Evolutionary conservation across 2,329 filamentous ascomycete species (phyloP).

Genomic region (Zalaria obscura): DNA sequence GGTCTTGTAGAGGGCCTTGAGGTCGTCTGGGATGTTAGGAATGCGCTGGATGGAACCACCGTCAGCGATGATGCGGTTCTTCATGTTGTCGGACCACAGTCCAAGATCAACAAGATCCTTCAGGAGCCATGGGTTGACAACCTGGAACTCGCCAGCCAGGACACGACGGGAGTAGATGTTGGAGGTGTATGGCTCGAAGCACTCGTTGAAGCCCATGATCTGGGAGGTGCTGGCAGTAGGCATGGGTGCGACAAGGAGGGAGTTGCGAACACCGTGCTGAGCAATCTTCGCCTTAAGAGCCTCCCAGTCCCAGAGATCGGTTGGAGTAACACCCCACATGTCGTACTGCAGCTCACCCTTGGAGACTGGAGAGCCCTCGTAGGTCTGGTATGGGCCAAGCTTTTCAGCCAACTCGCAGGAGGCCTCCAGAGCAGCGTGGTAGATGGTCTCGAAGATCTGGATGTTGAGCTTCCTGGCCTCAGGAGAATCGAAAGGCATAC

Average conservation of each 20-base stretch:
- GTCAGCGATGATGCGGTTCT: conserved; percentile 98
- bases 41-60: conserved; percentile 94
- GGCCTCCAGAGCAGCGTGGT: conserved; percentile 83
- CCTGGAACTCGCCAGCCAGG: conserved; percentile 95
- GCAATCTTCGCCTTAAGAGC: conserved; percentile 80
- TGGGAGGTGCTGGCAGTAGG: conserved; percentile 94
- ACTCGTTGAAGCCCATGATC: conserved; percentile 98
- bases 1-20: conserved; percentile 97
- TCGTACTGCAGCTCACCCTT: conserved; percentile 95
- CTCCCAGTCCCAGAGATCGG: conserved; percentile 94
- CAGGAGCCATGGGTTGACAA: conserved; percentile 96
- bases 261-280: conserved; percentile 89
- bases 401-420: conserved; percentile 77
- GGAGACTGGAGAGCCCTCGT: conserved; percentile 85
- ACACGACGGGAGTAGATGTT: conserved; percentile 99
- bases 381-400: conserved; percentile 75
- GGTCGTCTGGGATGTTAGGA: conserved; percentile 86
- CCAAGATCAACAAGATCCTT: conserved; percentile 97
- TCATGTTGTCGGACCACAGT: conserved; percentile 98
- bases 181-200: conserved; percentile 98
- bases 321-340: conserved; percentile 93
- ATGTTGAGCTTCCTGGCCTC: conserved; percentile 90
- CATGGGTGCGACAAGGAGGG: conserved; percentile 89
- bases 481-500: conserved; percentile 90
- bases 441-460: conserved; percentile 99